Conservation (phyloP, 345 rosid genomes). For the Excoecaria agallocha region DNA sequence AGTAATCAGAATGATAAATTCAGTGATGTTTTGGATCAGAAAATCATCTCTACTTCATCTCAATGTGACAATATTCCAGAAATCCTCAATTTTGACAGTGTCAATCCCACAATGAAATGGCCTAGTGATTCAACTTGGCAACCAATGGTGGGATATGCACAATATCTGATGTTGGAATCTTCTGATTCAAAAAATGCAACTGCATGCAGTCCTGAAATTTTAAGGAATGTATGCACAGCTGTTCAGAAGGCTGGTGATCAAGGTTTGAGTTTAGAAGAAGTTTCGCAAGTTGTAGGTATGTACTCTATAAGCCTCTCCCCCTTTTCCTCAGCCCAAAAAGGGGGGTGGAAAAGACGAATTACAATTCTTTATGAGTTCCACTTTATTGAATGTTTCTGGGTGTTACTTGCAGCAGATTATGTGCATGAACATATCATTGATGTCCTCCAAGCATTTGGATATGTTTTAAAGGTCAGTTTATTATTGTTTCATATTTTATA, state of each 20-base stretch:
- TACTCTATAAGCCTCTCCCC: conserved; percentile 24
- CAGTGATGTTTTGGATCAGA: conserved; percentile 25
- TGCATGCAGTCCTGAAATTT: conserved; percentile 45
- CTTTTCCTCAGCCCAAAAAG: background rate
- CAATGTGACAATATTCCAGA: conserved; percentile 38
- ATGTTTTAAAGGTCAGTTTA: conserved; percentile 72
- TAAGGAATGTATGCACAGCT: conserved; percentile 49
- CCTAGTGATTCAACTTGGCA: conserved; percentile 63
- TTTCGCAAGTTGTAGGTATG: conserved; percentile 42
- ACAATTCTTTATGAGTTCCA: background rate
- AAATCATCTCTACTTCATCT: conserved; percentile 24
- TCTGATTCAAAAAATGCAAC: conserved; percentile 29
- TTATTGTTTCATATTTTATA: conserved; percentile 5
- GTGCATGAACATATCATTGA: conserved; percentile 46
- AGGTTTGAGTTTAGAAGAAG: conserved; percentile 70
- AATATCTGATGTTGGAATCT: conserved; percentile 37
- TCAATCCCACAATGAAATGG: conserved; percentile 37
- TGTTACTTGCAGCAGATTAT: conserved; percentile 49
- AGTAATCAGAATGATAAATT: conserved; percentile 33
- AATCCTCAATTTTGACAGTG: conserved; percentile 31
- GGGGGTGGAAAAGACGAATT: background rate
- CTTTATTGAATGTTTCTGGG: conserved; percentile 23
- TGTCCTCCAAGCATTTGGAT: conserved; percentile 78
- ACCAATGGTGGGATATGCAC: conserved; percentile 63
- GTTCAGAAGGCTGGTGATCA: conserved; percentile 95